Conservation (phyloP, 768 basidiomycete genomes). For the Rhodosporidiobolus sp. region DNA sequence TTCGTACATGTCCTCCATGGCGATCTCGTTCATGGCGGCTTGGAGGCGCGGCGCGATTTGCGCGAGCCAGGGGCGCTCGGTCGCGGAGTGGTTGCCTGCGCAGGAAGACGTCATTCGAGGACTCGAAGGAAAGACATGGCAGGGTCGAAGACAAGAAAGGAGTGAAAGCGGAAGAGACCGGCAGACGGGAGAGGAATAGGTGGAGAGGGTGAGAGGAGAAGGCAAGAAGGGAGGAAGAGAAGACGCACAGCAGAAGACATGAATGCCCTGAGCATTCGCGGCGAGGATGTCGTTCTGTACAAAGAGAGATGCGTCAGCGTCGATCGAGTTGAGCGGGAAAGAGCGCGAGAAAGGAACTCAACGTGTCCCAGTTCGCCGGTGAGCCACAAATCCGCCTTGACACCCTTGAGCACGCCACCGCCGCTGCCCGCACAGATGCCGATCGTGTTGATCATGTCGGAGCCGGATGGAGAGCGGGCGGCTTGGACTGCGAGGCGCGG, state of each 20-base stretch:
- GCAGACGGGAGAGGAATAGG: too few species aligned
- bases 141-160: background rate
- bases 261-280: slow-evolving; percentile 67
- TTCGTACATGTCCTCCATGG: too few species aligned
- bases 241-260: slow-evolving; percentile 62
- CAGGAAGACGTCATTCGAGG: too few species aligned
- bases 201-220: too few species aligned
- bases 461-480: slow-evolving; percentile 17
- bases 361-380: slow-evolving; percentile 94
- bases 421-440: slow-evolving; percentile 92
- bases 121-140: background rate
- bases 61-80: slow-evolving; percentile 83
- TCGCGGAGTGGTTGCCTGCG: slow-evolving; percentile 69
- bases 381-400: slow-evolving; percentile 78
- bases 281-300: slow-evolving; percentile 86
- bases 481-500: slow-evolving; percentile 37
- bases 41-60: slow-evolving; percentile 38
- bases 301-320: too few species aligned
- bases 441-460: slow-evolving; percentile 55
- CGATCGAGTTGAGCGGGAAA: background rate
- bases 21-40: slow-evolving; percentile 41
- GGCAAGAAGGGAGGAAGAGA: too few species aligned
- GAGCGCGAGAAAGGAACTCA: slow-evolving; percentile 12
- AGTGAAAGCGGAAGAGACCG: too few species aligned
- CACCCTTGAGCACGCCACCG: slow-evolving; percentile 62